Conservation (phyloP, 2,329 filamentous ascomycete genomes). For the Sclerotinia borealis region DNA sequence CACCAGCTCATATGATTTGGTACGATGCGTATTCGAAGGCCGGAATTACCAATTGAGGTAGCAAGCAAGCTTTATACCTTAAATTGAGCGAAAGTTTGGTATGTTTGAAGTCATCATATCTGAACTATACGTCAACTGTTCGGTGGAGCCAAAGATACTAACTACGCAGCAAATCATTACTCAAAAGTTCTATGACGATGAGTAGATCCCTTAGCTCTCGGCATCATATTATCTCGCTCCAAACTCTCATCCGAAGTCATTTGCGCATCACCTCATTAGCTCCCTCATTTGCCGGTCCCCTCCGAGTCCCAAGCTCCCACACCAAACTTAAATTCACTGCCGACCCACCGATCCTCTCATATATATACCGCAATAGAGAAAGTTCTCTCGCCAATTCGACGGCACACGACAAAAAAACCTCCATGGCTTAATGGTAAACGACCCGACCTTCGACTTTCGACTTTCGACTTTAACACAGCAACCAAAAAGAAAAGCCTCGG, state of each 20-base stretch:
- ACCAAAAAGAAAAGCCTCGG: not conserved
- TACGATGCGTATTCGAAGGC: not conserved
- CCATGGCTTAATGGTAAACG: not conserved
- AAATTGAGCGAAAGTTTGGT: not conserved
- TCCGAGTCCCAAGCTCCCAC: no score
- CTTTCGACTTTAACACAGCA: not conserved
- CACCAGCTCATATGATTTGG: no score
- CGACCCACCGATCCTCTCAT: not conserved
- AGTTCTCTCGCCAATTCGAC: not conserved
- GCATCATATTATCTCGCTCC: not conserved
- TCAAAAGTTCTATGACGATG: not conserved
- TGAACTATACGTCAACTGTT: not conserved
- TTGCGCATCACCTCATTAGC: not conserved
- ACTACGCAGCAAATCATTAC: not conserved
- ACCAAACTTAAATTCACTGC: not conserved
- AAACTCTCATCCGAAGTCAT: not conserved
- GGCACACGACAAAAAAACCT: not conserved
- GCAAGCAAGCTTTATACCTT: no score
- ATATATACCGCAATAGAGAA: not conserved
- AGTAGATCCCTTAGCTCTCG: not conserved
- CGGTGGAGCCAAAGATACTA: not conserved
- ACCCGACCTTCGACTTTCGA: no score
- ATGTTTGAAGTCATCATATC: not conserved
- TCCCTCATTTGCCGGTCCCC: not conserved
- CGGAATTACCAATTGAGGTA: not conserved